Evolutionary conservation across 148 eudicot species (phyloP).

Genomic region (Talinum fruticosum): DNA sequence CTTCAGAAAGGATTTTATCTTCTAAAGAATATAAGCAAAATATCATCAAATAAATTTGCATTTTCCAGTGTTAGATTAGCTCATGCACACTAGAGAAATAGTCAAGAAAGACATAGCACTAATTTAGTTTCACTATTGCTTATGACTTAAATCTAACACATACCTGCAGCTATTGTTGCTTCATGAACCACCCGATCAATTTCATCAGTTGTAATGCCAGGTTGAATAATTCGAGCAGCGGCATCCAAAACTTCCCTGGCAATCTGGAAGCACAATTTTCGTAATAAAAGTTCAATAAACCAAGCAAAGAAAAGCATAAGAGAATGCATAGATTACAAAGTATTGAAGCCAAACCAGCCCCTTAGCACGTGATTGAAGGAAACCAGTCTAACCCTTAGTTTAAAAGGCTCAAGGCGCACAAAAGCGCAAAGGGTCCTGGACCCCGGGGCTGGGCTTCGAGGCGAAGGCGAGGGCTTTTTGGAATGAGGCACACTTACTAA

Average conservation of each 20-base stretch:
- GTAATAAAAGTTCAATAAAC: slow-evolving; percentile 2
- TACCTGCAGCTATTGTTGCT: slow-evolving; percentile 93
- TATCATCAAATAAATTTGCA: not conserved
- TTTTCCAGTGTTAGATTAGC: not conserved
- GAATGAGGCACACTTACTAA: too few relatives aligned
- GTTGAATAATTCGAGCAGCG: slow-evolving; percentile 81
- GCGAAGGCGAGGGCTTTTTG: too few relatives aligned
- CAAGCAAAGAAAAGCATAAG: slow-evolving; percentile 7
- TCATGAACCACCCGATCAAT: slow-evolving; percentile 96
- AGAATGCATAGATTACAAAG: slow-evolving; percentile 11
- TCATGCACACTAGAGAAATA: not conserved
- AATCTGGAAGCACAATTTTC: slow-evolving; percentile 42
- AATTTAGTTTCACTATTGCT: not conserved
- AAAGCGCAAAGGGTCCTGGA: too few relatives aligned
- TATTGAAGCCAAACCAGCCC: not conserved
- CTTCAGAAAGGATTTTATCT: not conserved
- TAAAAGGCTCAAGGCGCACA: too few relatives aligned
- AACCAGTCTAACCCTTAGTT: too few relatives aligned
- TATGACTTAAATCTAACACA: slow-evolving; percentile 19
- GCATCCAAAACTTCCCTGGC: slow-evolving; percentile 97
- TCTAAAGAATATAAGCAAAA: not conserved
- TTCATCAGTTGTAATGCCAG: slow-evolving; percentile 97
- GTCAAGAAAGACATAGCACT: not conserved
- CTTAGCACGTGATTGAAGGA: not conserved
- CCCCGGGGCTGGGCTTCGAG: too few relatives aligned